Base-by-base conservation (phyloP, 495 filamentous ascomycete species). In the Cryomyces minteri region DNA sequence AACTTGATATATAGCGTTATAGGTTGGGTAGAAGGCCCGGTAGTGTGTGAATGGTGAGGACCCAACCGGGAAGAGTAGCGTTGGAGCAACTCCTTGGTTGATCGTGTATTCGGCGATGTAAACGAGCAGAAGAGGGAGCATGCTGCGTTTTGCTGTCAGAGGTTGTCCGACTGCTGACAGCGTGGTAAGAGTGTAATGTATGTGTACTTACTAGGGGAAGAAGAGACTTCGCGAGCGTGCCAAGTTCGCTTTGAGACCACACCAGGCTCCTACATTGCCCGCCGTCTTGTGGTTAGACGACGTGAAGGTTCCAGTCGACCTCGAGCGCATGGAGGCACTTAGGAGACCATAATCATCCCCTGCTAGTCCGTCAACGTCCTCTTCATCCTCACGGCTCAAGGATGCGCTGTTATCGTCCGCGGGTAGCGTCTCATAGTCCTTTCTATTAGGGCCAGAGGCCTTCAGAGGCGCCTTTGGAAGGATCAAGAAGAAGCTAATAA, bases 71-170 rank as follows among this genome's bases (percentile, higher is more conserved):
- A 93, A 98, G 32, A 98, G 74, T 8, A 95, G 69, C 0, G 84
- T 94, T 0, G 88, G 90, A 0, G 82, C 69, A 34, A 98, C 82
- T 36, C 85, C 86, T 63, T 90, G 85, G 63, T 95, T 95, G 62
- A 95, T 93, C 48, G 84, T 88, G 58, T 95, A 96, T 67, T 98
- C 90, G 43, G 86, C 84, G 36, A 94, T 72, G 57, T 94, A 98
- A 45, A 98, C 90, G 28, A 98, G 64, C 37, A 95, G 65, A 7
- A 98, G 69, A 0, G 90, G 90, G 3, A 94, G 66, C 85, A 96
- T 95, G 57, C 85, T 80, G 43, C 77, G 38, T 25, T 25, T 25
- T 25, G 18, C 18, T 2, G 18, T 25, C 18, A 25, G 7, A 44
- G 18, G 18, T 33, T 28, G 31, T 43, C 31, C 7, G 47, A 8